Evolutionary conservation across 495 filamentous ascomycete species (phyloP), one percentile per base, ranked within the genome.

Genomic region (Xylaria scruposa): DNA sequence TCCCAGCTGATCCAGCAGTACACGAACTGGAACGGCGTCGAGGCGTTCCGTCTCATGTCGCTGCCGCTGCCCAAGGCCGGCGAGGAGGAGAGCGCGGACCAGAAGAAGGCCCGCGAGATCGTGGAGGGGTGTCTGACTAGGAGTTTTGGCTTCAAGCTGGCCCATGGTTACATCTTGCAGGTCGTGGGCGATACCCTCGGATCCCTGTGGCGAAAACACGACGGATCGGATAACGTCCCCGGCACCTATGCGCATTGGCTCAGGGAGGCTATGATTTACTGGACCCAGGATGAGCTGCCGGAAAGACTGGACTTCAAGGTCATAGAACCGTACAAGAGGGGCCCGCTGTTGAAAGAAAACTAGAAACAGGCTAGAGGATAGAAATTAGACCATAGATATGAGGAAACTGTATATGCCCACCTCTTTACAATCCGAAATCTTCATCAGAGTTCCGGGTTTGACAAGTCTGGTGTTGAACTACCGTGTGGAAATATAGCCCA

Each of bases 61-160:
- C 80, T 88, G 5, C 64, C 72, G 6, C 68, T 88, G 47, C 86
- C 86, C 8, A 75, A 74, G 70, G 71, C 65, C 2, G 86, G 83
- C 13, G 83, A 85, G 71, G 71, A 66, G 42, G 85, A 88, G 74
- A 85, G 70, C 51, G 76, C 71, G n/a, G 83, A 88, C 6, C 88
- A 90, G 77, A 81, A 75, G 63, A 74, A 77, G 63, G 84, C 85
- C 1, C 73, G 85, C 44, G 82, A 85, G 75, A 83, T 88, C 62
- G 85, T 90, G 0, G 85, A 87, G 71, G 79, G 72, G 26, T 86
- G 84, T 65, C 72, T 88, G 65, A 73, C 67, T 54, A 80, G 73
- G 69, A 85, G 85, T 67, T 88, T 85, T 75, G 83, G 80, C 17
- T 84, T 88, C 70, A 89, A 88, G 78, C 73, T 90, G 17, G 86